Evolutionary conservation across 2,329 filamentous ascomycete species (phyloP), one percentile per base, ranked within the genome.

Genomic region (Neofusicoccum cordaticola): DNA sequence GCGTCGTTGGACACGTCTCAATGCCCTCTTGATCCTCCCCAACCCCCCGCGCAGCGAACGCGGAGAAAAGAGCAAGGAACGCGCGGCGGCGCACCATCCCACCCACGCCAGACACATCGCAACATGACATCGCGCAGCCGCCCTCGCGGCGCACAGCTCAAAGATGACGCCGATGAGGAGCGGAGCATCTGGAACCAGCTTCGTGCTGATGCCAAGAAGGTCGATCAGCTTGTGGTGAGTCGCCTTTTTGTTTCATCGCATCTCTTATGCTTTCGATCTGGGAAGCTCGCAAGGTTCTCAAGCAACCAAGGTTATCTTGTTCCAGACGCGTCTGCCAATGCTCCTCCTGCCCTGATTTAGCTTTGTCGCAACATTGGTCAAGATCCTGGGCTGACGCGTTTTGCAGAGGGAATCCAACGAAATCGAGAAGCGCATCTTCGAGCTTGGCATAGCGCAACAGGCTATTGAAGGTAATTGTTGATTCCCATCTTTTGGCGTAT

Each of bases 131-230:
- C 77, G 56, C 79, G 81, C 53, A 82, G 75, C 69, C 72, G 81
- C 67, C 75, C 75, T 50, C 76, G 80, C 67, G 68, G 74, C 68
- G 71, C 79, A 67, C 70, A 80, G 65, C 75, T 75, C 68, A 82
- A 82, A 67, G 80, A 83, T 64, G 81, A 83, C 66, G 77, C 81
- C 50, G 81, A 83, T 63, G 81, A 83, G 70, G 81, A 83, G 70
- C 75, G 80, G 37, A 74, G 79, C 15, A 71, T 84, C 62, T 84
- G 82, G 82, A 80, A 78, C 62, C 76, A 79, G 65, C 81, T 84
- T 65, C 76, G 76, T 60, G 74, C 75, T 47, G 79, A 81, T 67
- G 80, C 77, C 5, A 79, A 77, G 57, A 75, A 79, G 51, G 78
- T 82, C 34, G 81, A 83, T 65, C 71, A 70, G 44, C 77, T 82